phyloP scores from a whole-genome alignment of 495 filamentous ascomycete species.

The Aspergillus leporis region DNA sequence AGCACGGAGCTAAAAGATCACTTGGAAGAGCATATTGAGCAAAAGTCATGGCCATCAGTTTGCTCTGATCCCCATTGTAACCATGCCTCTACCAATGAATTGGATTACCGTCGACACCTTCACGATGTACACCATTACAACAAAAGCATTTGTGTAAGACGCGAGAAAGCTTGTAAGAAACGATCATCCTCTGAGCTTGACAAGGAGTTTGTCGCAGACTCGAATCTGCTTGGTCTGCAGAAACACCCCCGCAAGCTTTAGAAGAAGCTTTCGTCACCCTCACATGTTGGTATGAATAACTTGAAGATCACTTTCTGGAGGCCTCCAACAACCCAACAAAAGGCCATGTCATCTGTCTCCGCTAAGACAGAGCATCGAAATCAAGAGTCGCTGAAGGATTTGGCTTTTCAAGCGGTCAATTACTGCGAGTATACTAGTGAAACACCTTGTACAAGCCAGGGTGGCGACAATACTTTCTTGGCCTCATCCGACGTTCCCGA shows the following conservation, averaged over 20 bases:
- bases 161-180: slow-evolving; percentile 5
- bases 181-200: slow-evolving; percentile 4
- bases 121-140: slow-evolving; percentile 12
- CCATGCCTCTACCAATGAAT: slow-evolving; percentile 2
- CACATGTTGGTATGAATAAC: not conserved
- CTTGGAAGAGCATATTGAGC: slow-evolving; percentile 6
- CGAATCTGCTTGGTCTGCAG: not conserved
- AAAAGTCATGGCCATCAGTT: slow-evolving; percentile 5
- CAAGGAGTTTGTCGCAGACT: slow-evolving; percentile 5
- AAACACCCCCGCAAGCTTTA: slow-evolving; percentile 2
- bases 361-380: not conserved
- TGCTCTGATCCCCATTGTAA: slow-evolving; percentile 9
- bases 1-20: slow-evolving; percentile 4
- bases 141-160: slow-evolving; percentile 3
- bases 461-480: not conserved
- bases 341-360: not conserved
- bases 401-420: not conserved
- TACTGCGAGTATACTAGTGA: not conserved
- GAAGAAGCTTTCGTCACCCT: not conserved
- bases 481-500: not conserved
- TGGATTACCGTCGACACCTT: slow-evolving; percentile 9
- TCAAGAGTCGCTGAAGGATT: not conserved
- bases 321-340: not conserved
- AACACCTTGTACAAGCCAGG: not conserved
- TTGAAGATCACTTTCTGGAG: slow-evolving; percentile 8